A percentile compares a stretch with the other conserved stretches of the same genome.
phyloP scores from a whole-genome alignment of 345 rosid species.

The Euclidium syriacum region DNA sequence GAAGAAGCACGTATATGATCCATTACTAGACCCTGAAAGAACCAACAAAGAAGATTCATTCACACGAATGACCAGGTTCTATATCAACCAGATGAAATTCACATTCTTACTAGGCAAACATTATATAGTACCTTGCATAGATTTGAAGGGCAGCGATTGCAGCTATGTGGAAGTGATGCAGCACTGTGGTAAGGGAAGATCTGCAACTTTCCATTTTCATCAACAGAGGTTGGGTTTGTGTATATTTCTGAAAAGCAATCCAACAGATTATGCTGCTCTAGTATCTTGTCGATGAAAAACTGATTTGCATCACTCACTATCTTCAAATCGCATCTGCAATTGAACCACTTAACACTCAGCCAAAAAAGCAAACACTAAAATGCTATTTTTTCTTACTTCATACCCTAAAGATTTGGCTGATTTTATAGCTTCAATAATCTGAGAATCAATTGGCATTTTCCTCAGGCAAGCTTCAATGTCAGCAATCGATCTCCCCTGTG shows the following conservation, averaged over 20 bases:
- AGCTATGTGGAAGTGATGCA: slow-evolving; percentile 45
- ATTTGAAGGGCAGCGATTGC: slow-evolving; percentile 58
- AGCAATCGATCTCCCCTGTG: slow-evolving; percentile 49
- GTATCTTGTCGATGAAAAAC: slow-evolving; percentile 70
- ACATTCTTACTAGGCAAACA: not conserved
- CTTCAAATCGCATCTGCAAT: slow-evolving; percentile 68
- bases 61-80: not conserved
- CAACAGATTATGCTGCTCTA: slow-evolving; percentile 56
- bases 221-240: slow-evolving; percentile 53
- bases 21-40: slow-evolving; percentile 59
- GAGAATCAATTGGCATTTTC: slow-evolving; percentile 45
- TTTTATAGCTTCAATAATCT: slow-evolving; percentile 44
- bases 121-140: slow-evolving; percentile 62
- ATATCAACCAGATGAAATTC: not conserved
- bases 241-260: slow-evolving; percentile 58
- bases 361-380: not conserved
- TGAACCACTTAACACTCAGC: not conserved
- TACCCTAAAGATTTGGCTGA: slow-evolving; percentile 59
- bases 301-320: slow-evolving; percentile 78
- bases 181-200: slow-evolving; percentile 54
- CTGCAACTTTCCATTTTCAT: slow-evolving; percentile 48
- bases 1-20: slow-evolving; percentile 38
- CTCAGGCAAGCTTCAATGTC: slow-evolving; percentile 62
- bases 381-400: not conserved
- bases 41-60: not conserved